Evolutionary conservation across 371 early-diverging fungal genomes (phyloP).

Genomic region (Sporodiniella umbellata): DNA sequence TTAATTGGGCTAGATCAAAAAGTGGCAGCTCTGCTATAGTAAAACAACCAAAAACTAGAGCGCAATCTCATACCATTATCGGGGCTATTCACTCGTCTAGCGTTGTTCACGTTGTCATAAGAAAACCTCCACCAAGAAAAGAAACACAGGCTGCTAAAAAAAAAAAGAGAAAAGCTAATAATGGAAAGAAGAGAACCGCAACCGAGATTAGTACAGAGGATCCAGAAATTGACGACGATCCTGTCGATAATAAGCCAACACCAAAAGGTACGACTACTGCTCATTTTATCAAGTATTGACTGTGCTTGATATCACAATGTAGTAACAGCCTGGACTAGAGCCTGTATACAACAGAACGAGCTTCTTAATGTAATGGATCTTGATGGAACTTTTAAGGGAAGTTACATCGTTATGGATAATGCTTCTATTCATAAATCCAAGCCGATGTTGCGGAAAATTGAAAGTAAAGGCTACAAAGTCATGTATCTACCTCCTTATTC

Average conservation of each 20-base stretch:
- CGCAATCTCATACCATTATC: slow-evolving; percentile 5
- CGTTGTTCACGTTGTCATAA: slow-evolving; percentile 6
- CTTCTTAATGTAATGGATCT: slow-evolving; percentile 10
- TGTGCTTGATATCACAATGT: too few species aligned
- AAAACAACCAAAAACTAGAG: slow-evolving; percentile 3
- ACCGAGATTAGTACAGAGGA: slow-evolving; percentile 6
- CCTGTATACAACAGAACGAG: too few species aligned
- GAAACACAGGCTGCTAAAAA: not conserved
- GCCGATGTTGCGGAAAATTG: slow-evolving; percentile 7
- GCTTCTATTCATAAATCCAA: slow-evolving; percentile 7
- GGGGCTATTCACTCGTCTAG: slow-evolving; percentile 8
- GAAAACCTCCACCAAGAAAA: slow-evolving; percentile 3
- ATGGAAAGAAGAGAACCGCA: slow-evolving; percentile 6
- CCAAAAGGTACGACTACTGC: slow-evolving; percentile 12
- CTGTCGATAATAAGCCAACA: slow-evolving; percentile 2
- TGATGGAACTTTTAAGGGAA: slow-evolving; percentile 2
- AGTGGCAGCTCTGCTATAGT: slow-evolving; percentile 6
- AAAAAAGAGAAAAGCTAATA: slow-evolving; percentile 5
- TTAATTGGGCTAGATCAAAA: slow-evolving; percentile 7
- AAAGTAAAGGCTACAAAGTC: slow-evolving; percentile 7
- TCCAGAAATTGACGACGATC: slow-evolving; percentile 10
- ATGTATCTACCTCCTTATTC: slow-evolving; percentile 9
- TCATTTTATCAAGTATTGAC: slow-evolving; percentile 11
- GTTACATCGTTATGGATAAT: slow-evolving; percentile 1
- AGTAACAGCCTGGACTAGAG: too few species aligned